Percentiles rank a stretch among this genome's conserved stretches.
phyloP scores from a whole-genome alignment of 129 eudicot species.

The Ambrosia artemisiifolia region DNA sequence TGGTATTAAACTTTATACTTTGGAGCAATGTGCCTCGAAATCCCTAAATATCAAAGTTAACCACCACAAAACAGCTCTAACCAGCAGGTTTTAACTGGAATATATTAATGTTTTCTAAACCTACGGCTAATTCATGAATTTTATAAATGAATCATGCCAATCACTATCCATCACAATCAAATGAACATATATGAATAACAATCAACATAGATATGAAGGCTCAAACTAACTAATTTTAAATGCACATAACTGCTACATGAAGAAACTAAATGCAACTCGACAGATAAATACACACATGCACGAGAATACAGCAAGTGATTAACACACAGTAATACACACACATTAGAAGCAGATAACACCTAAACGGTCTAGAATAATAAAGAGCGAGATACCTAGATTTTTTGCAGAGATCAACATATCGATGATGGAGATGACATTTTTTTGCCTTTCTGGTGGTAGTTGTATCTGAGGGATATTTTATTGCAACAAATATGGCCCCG shows the following conservation, averaged over 20 bases:
- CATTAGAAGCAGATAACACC: not conserved
- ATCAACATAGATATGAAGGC: not conserved
- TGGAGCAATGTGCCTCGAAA: slow-evolving; percentile 9
- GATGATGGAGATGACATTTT: no score
- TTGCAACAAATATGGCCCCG: not conserved
- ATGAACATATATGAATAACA: not conserved
- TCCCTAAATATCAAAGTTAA: not conserved
- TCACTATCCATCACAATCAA: not conserved
- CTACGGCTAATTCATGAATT: not conserved
- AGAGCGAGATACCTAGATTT: not conserved
- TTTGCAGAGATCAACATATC: not conserved
- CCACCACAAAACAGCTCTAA: not conserved
- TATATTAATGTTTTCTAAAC: not conserved
- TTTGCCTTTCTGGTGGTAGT: not conserved
- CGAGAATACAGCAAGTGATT: not conserved
- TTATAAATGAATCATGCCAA: not conserved
- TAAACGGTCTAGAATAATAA: not conserved
- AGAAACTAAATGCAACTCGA: not conserved
- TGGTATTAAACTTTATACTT: not conserved
- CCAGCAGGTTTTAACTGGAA: not conserved
- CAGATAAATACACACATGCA: not conserved
- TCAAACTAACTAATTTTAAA: not conserved
- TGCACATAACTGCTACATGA: not conserved
- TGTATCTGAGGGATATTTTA: not conserved
- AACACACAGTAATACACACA: not conserved